These are phyloP conservation scores for Trichoderma virens DNA, from an alignment of 495 filamentous ascomycete species.

Conservation along the genomic window DNA sequence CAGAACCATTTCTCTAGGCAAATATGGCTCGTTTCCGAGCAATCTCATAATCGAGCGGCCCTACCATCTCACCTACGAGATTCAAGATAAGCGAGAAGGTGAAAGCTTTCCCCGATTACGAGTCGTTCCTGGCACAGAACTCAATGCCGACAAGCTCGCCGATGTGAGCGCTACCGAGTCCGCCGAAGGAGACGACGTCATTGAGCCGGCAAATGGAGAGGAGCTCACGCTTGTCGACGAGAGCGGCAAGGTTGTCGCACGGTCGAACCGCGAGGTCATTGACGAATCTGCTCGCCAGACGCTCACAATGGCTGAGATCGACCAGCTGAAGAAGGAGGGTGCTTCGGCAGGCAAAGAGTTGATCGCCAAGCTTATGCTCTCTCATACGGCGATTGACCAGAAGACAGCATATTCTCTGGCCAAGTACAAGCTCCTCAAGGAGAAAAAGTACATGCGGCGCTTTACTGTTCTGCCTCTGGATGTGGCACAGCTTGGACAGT, in stretches of 20 bases:
- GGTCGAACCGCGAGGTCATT: constrained; percentile 68
- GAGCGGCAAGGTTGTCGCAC: constrained; percentile 53
- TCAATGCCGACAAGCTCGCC: constrained; percentile 71
- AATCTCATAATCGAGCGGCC: constrained; percentile 84
- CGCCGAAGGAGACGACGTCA: constrained; percentile 26
- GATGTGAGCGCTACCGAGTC: constrained; percentile 32
- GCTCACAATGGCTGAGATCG: constrained; percentile 79
- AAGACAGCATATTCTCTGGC: constrained; percentile 90
- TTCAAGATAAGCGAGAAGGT: constrained; percentile 58
- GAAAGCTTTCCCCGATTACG: constrained; percentile 55
- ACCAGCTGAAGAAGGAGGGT: constrained; percentile 74
- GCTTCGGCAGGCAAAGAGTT: constrained; percentile 77
- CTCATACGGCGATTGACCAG: constrained; percentile 79
- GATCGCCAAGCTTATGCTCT: constrained; percentile 75
- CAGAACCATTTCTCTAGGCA: constrained; percentile 77
- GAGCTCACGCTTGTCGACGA: constrained; percentile 40
- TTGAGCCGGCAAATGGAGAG: constrained; percentile 21
- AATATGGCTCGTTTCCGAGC: constrained; percentile 79
- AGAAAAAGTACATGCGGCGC: constrained; percentile 81
- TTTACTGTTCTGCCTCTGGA: constrained; percentile 83
- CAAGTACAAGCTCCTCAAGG: constrained; percentile 91
- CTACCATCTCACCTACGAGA: constrained; percentile 83
- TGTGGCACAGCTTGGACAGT: constrained; percentile 62
- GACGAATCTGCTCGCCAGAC: constrained; percentile 78
- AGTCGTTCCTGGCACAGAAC: constrained; percentile 70